These are phyloP conservation scores for Liquidambar formosana DNA, from an alignment of 164 flowering plant species.

Conservation along the genomic window DNA sequence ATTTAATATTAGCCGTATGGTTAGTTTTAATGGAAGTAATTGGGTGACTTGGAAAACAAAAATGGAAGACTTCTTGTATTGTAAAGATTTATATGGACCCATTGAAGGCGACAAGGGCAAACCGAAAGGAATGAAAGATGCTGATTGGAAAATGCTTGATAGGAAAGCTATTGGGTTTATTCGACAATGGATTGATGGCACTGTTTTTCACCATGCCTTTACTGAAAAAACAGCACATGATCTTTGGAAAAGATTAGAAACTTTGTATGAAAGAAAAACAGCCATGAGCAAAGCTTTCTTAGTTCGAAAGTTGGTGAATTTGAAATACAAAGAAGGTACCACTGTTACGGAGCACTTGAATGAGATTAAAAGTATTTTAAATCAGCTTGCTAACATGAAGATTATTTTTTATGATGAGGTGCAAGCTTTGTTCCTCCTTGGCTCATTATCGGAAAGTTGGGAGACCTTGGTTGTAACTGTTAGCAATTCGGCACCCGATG, in stretches of 20 bases:
- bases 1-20: background rate
- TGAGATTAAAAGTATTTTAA: background rate
- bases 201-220: slow-evolving; percentile 4
- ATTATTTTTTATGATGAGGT: slow-evolving; percentile 10
- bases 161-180: background rate
- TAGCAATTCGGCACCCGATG: slow-evolving; percentile 11
- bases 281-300: slow-evolving; percentile 2
- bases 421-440: slow-evolving; percentile 8
- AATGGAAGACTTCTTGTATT: slow-evolving; percentile 4
- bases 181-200: slow-evolving; percentile 1
- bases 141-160: background rate
- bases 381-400: background rate
- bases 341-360: background rate
- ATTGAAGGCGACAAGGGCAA: slow-evolving; percentile 4
- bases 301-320: slow-evolving; percentile 4
- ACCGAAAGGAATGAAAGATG: background rate
- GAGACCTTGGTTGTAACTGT: too few species aligned
- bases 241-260: slow-evolving; percentile 1
- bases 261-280: slow-evolving; percentile 14
- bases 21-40: background rate
- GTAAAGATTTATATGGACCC: slow-evolving; percentile 10
- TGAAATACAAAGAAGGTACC: too few species aligned
- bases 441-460: background rate
- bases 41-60: background rate
- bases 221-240: background rate